A percentile compares a stretch with the other conserved stretches of the same genome.
Evolutionary conservation across 805 yeast genomes (phyloP).

Genomic region (Suhomyces sp.): DNA sequence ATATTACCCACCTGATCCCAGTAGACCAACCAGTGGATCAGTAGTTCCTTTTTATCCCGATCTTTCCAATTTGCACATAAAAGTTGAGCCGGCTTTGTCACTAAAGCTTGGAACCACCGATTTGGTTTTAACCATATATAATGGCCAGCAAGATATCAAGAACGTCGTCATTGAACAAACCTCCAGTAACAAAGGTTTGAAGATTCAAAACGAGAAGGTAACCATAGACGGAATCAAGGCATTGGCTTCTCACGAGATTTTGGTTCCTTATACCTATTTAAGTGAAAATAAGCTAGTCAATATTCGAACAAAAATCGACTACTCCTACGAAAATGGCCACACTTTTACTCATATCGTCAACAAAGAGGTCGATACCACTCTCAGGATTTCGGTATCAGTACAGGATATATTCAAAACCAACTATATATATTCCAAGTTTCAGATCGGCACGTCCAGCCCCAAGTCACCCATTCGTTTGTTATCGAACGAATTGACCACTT

Average conservation of each 20-base stretch:
- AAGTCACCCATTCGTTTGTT: constrained; percentile 53
- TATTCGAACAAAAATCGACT: constrained; percentile 19
- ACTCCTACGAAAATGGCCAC: constrained; percentile 16
- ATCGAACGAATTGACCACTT: constrained; percentile 38
- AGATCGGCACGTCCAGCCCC: constrained; percentile 56
- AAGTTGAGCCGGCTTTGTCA: constrained; percentile 20
- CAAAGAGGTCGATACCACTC: constrained; percentile 47
- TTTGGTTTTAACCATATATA: constrained; percentile 23
- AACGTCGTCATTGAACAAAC: constrained; percentile 19
- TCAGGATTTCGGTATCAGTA: constrained; percentile 70
- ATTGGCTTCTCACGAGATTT: not conserved
- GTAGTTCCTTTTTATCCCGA: constrained; percentile 13
- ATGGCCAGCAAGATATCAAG: constrained; percentile 29
- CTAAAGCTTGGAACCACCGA: constrained; percentile 28
- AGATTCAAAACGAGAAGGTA: not conserved
- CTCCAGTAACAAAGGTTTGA: constrained; percentile 18
- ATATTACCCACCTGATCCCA: not conserved
- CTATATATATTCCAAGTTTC: constrained; percentile 61
- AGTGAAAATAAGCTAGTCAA: constrained; percentile 26
- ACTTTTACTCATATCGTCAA: constrained; percentile 20
- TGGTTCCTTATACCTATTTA: constrained; percentile 13
- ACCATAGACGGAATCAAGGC: not conserved
- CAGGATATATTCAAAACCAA: constrained; percentile 69
- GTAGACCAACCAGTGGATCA: not conserved
- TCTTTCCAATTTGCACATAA: constrained; percentile 23